These are phyloP conservation scores for Trapa incisa DNA, from an alignment of 345 rosid genomes.

Conservation along the genomic window DNA sequence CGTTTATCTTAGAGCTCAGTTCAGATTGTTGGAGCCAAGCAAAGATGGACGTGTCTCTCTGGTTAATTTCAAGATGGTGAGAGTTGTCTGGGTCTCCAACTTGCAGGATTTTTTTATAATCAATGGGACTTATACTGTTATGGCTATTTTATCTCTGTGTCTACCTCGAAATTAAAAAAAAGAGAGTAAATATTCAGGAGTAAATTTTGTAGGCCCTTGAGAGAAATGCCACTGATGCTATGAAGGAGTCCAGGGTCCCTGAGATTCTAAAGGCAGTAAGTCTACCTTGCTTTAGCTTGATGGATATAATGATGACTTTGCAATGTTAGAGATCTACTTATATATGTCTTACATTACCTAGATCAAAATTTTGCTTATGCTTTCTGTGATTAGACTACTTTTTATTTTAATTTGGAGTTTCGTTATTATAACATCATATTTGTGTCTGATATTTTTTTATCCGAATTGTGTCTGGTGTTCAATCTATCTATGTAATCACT, in stretches of 20 bases:
- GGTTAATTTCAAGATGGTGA: constrained; percentile 57
- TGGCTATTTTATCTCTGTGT: neutral
- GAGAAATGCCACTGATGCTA: constrained; percentile 60
- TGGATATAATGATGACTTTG: neutral
- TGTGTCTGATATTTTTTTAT: neutral
- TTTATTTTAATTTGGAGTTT: neutral
- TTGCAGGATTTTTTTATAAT: neutral
- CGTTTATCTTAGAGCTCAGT: constrained; percentile 66
- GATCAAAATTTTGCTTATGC: neutral
- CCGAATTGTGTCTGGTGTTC: neutral
- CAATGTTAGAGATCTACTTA: neutral
- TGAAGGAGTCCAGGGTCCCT: constrained; percentile 61
- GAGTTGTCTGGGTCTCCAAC: constrained; percentile 2
- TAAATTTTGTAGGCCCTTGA: constrained; percentile 46
- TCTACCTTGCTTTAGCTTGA: neutral
- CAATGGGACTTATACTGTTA: neutral
- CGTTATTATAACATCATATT: neutral
- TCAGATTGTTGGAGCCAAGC: constrained; percentile 63
- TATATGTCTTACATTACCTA: neutral
- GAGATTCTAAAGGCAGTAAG: constrained; percentile 57
- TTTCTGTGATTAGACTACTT: neutral
- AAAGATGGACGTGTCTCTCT: constrained; percentile 56
- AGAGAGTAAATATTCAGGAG: neutral
- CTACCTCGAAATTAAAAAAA: neutral
- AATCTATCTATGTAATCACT: neutral